Conservation (phyloP, 805 yeast species). For the Kodamaea lidongshanica region DNA sequence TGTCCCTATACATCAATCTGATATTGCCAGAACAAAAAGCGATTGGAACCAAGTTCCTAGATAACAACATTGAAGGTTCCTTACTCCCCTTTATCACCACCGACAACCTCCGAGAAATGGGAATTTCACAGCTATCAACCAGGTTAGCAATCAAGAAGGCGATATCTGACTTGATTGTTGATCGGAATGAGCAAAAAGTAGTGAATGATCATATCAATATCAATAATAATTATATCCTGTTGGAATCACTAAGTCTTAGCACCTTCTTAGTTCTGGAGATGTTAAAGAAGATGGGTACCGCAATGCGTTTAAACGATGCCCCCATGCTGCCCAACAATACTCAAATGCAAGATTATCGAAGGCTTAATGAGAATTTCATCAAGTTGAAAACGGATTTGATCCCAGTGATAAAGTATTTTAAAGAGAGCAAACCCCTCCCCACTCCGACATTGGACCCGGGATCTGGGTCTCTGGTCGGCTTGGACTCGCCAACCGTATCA, state of each 20-base stretch:
- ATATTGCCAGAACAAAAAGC: constrained; percentile 16
- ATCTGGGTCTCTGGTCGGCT: constrained; percentile 11
- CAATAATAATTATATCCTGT: constrained; percentile 29
- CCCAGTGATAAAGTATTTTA: constrained; percentile 55
- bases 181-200: constrained; percentile 19
- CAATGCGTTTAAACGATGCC: constrained; percentile 14
- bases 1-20: constrained; percentile 27
- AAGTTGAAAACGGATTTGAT: constrained; percentile 58
- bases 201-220: constrained; percentile 27
- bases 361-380: constrained; percentile 47
- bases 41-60: constrained; percentile 34
- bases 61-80: constrained; percentile 66
- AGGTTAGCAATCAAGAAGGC: constrained; percentile 57
- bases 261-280: constrained; percentile 31
- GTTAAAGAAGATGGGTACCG: constrained; percentile 19
- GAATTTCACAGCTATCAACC: constrained; percentile 46
- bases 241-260: constrained; percentile 34
- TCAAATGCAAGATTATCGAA: constrained; percentile 26
- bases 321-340: constrained; percentile 9
- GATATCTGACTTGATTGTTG: constrained; percentile 46
- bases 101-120: constrained; percentile 69
- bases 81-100: constrained; percentile 63
- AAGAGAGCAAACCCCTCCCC: constrained; percentile 64
- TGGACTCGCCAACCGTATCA: constrained; percentile 28
- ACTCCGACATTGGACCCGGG: constrained; percentile 51